These are phyloP conservation scores for Capsella bursapastoris DNA, from an alignment of 345 rosid genomes.

Conservation along the genomic window DNA sequence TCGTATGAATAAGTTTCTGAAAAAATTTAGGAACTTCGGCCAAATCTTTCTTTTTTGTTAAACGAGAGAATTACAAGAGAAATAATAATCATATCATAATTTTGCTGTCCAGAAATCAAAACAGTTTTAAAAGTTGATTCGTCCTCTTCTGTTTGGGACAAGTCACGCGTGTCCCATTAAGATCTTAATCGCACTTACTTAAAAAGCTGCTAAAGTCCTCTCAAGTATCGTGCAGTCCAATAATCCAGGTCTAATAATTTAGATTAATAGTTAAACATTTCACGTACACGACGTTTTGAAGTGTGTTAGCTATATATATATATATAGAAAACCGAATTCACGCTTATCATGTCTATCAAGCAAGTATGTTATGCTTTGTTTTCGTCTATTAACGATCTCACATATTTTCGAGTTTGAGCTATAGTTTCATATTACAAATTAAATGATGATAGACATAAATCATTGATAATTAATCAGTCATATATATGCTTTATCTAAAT, in stretches of 20 bases:
- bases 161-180: constrained; percentile 38
- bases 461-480: too few relatives aligned
- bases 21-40: neutral
- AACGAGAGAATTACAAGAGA: neutral
- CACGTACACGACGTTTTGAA: constrained; percentile 36
- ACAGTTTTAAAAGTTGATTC: constrained; percentile 33
- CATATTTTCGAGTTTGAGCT: too few relatives aligned
- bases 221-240: constrained; percentile 38
- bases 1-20: constrained; percentile 13
- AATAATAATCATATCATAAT: neutral
- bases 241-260: neutral
- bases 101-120: neutral
- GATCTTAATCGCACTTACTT: constrained; percentile 37
- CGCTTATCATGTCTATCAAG: neutral
- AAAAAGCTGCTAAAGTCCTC: constrained; percentile 35
- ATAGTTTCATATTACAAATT: neutral
- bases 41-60: neutral
- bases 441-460: too few relatives aligned
- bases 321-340: neutral
- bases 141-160: constrained; percentile 29
- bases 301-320: neutral
- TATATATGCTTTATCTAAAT: neutral
- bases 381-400: too few relatives aligned
- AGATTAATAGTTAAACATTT: neutral
- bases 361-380: too few relatives aligned